Evolutionary conservation across 1,284 basidiomycete genomes (phyloP), one percentile per base, ranked within the genome.

Genomic region (Apiotrichum laibachii): DNA sequence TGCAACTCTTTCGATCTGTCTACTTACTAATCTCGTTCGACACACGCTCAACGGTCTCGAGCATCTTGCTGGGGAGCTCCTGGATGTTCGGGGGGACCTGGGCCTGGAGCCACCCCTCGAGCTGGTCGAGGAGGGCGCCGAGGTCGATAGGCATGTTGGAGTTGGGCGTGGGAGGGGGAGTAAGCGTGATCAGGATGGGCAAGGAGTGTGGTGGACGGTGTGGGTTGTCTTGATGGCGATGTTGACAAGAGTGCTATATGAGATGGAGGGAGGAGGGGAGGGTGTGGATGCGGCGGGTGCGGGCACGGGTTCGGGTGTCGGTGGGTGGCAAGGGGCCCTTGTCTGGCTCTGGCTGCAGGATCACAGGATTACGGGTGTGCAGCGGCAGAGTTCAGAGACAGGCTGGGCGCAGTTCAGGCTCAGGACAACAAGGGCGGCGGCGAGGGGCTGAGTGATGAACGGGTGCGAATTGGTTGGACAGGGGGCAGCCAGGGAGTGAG

Each of bases 61-160:
- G 60, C 68, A 77, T 68, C 65, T 72, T 67, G 45, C 63, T 64
- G 10, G 77, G 75, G 19, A 78, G 66, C 43, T 77, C 75, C 47
- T 72, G 68, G 22, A 78, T 59, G 62, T 78, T 75, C 26, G 60
- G 48, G 6, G 77, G 75, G 35, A 78, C 69, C 62, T 76, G 74
- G 1, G 67, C 65, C 58, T 76, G 71, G 42, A 77, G 65, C 72
- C 76, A 76, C 54, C 74, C 68, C 63, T 77, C 75, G 56, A 78
- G 67, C 60, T 77, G 71, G 63, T 76, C 74, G 49, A 77, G 71
- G 53, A 78, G 61, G 2, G 64, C 62, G 35, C 63, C 55, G 42
- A 75, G 71, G 61, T 71, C 72, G 39, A 61, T 49, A 4, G 72
- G 67, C 73, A 74, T 77, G 55, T 37, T 62, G 47, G 39, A 37